phyloP scores from a whole-genome alignment of 345 rosid species.

The Syzygium grande region DNA sequence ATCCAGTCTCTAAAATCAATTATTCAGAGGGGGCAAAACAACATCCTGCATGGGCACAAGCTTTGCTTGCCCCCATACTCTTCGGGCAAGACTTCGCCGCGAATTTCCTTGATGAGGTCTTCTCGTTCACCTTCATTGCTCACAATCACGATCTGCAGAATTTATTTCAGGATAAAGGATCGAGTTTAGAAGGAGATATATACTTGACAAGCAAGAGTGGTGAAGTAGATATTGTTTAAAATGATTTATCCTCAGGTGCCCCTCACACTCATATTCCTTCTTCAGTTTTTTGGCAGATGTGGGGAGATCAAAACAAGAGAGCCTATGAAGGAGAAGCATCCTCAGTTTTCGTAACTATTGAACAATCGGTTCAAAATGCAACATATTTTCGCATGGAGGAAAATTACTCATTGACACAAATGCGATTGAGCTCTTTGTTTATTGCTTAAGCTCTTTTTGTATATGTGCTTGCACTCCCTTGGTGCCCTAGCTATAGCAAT shows the following conservation, averaged over 20 bases:
- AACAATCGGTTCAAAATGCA: background rate
- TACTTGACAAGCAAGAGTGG: background rate
- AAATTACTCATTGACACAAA: background rate
- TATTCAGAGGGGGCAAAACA: conserved; percentile 5
- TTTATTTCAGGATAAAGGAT: background rate
- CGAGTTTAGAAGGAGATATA: background rate
- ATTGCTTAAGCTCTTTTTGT: background rate
- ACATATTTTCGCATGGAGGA: background rate
- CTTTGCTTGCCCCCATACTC: conserved; percentile 75
- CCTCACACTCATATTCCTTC: background rate
- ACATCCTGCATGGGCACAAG: conserved; percentile 55
- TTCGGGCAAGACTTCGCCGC: conserved; percentile 54
- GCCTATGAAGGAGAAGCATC: background rate
- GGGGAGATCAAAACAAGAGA: background rate
- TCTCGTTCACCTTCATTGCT: conserved; percentile 42
- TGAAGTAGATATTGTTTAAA: background rate
- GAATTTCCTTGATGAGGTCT: conserved; percentile 34
- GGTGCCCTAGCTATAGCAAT: background rate
- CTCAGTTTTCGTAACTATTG: background rate
- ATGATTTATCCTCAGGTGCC: background rate
- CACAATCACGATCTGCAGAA: conserved; percentile 55
- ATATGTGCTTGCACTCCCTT: background rate
- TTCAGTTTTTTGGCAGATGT: background rate
- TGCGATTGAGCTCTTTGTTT: background rate
- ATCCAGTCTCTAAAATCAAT: background rate